Conservation (phyloP, 139 green algal genomes). For the Dunaliella sp. region DNA sequence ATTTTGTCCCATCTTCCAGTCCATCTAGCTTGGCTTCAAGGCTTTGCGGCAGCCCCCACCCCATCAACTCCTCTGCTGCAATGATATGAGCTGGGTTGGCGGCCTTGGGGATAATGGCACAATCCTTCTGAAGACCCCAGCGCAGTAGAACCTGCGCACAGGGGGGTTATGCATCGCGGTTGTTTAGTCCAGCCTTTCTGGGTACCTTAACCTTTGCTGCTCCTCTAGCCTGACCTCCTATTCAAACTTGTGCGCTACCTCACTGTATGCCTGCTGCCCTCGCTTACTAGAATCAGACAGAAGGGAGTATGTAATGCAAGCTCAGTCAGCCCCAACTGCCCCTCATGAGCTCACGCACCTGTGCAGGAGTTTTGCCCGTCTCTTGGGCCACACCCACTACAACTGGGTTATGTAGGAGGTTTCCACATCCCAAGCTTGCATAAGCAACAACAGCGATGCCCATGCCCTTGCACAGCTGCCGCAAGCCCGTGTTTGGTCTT, state of each 20-base stretch:
- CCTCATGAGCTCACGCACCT: slow-evolving; percentile 35
- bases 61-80: slow-evolving; percentile 35
- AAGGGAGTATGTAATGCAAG: too few relatives aligned
- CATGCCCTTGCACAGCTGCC: slow-evolving; percentile 20
- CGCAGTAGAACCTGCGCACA: slow-evolving; percentile 71
- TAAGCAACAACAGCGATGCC: slow-evolving; percentile 49
- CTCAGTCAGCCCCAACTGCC: too few relatives aligned
- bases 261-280: too few relatives aligned
- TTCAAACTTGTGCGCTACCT: too few relatives aligned
- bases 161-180: too few relatives aligned
- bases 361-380: slow-evolving; percentile 35
- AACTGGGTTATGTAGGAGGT: slow-evolving; percentile 42
- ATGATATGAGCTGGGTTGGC: slow-evolving; percentile 37
- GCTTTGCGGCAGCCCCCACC: slow-evolving; percentile 16
- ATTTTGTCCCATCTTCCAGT: slow-evolving; percentile 63
- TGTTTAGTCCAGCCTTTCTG: too few relatives aligned
- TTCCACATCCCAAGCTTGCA: slow-evolving; percentile 45
- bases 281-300: too few relatives aligned
- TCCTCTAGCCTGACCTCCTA: too few relatives aligned
- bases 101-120: slow-evolving; percentile 79
- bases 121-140: slow-evolving; percentile 71
- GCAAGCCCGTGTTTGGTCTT: slow-evolving; percentile 19
- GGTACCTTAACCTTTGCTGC: too few relatives aligned
- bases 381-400: slow-evolving; percentile 32
- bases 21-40: slow-evolving; percentile 42